Evolutionary conservation across 2,329 filamentous ascomycete species (phyloP).

Genomic region (Akanthomyces muscarius): DNA sequence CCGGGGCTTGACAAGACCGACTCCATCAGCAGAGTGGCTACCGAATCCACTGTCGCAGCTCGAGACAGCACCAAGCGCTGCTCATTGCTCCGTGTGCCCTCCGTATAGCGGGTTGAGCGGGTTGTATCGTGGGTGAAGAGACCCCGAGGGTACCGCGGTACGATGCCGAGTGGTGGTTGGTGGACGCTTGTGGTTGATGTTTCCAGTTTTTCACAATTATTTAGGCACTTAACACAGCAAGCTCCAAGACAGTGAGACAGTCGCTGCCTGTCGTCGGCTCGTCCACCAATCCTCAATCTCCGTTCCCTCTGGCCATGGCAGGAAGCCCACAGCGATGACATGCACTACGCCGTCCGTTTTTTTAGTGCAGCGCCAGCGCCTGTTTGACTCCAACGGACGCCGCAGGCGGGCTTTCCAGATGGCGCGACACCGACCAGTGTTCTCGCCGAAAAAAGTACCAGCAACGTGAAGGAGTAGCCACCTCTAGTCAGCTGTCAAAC

Average conservation of each 20-base stretch:
- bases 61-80: background rate
- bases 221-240: no score
- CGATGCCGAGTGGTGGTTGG: no score
- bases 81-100: background rate
- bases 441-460: no score
- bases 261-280: no score
- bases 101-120: background rate
- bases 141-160: background rate
- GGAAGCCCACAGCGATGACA: no score
- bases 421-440: background rate
- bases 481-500: no score
- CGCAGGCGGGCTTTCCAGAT: background rate
- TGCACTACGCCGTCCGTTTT: background rate
- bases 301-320: no score
- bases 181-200: no score
- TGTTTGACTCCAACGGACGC: background rate
- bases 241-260: no score
- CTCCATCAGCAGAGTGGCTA: slow-evolving; percentile 2
- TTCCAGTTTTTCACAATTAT: no score
- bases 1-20: background rate
- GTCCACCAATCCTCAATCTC: no score
- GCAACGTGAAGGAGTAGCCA: no score
- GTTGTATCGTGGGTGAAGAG: background rate
- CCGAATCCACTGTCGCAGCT: background rate
- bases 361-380: background rate